These are phyloP conservation scores for Penicillium turbatum DNA, from an alignment of 495 filamentous ascomycete species.

Conservation along the genomic window DNA sequence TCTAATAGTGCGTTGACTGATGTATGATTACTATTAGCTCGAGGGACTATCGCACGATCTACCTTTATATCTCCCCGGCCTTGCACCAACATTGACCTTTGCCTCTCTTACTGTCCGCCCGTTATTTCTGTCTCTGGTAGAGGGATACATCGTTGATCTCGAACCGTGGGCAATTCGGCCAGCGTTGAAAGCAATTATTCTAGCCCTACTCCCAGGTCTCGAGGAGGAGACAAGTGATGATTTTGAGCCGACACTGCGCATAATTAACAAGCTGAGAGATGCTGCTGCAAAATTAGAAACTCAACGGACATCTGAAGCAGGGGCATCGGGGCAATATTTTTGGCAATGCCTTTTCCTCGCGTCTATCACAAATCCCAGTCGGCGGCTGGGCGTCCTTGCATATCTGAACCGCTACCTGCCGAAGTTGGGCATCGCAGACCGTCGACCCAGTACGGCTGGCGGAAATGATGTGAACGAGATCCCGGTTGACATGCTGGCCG, in stretches of 20 bases:
- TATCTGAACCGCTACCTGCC: slow-evolving; percentile 79
- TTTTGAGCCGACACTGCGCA: slow-evolving; percentile 78
- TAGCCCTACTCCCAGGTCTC: slow-evolving; percentile 81
- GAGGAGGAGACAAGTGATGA: slow-evolving; percentile 97
- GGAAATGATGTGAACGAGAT: slow-evolving; percentile 19
- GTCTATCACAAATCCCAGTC: slow-evolving; percentile 77
- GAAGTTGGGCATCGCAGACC: slow-evolving; percentile 51
- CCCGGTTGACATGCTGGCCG: slow-evolving; percentile 32
- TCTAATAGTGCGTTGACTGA: slow-evolving; percentile 6
- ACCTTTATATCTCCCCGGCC: slow-evolving; percentile 79
- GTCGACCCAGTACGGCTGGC: slow-evolving; percentile 31
- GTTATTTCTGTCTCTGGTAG: slow-evolving; percentile 75
- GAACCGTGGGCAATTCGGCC: slow-evolving; percentile 69
- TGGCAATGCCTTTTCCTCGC: slow-evolving; percentile 98
- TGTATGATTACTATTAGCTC: slow-evolving; percentile 29
- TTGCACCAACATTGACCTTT: slow-evolving; percentile 84
- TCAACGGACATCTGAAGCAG: slow-evolving; percentile 42
- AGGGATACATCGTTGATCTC: slow-evolving; percentile 70
- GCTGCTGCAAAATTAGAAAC: slow-evolving; percentile 53
- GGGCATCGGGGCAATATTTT: slow-evolving; percentile 76
- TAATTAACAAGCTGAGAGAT: slow-evolving; percentile 72
- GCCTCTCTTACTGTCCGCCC: slow-evolving; percentile 86
- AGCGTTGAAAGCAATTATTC: slow-evolving; percentile 80
- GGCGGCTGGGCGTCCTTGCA: slow-evolving; percentile 80
- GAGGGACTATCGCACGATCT: slow-evolving; percentile 78